Conservation (phyloP, 23 red algal species). For the Gracilariopsis chorda region DNA sequence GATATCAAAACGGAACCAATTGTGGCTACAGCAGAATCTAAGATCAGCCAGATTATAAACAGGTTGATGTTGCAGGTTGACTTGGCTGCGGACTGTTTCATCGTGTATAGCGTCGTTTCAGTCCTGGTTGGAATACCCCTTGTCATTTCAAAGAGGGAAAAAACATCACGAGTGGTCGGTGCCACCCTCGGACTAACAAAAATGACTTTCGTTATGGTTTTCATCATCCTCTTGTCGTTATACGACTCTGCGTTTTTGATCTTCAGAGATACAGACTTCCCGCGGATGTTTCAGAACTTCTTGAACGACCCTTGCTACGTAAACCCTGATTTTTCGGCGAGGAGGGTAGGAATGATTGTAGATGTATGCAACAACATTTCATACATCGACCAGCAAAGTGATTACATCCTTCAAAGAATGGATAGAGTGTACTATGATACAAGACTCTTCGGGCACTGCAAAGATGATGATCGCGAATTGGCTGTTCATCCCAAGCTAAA, state of each 20-base stretch:
- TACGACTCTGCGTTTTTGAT: constrained; percentile 43
- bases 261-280: constrained; percentile 43
- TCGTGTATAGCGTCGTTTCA: constrained; percentile 33
- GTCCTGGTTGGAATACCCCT: constrained; percentile 44
- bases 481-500: constrained; percentile 28
- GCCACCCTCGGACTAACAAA: constrained; percentile 60
- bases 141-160: constrained; percentile 44
- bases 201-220: constrained; percentile 43
- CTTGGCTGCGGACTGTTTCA: constrained; percentile 40
- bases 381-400: constrained; percentile 23
- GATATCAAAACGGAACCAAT: constrained; percentile 23
- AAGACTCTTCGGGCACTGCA: constrained; percentile 54
- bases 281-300: constrained; percentile 51
- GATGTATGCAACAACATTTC: constrained; percentile 60
- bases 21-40: constrained; percentile 3
- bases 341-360: constrained; percentile 22
- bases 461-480: constrained; percentile 1
- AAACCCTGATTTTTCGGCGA: constrained; percentile 27
- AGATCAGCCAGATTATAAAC: background rate
- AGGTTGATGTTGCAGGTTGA: constrained; percentile 26
- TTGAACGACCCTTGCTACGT: constrained; percentile 62
- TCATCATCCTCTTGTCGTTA: constrained; percentile 31
- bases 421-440: constrained; percentile 62
- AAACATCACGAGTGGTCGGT: constrained; percentile 22
- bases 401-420: constrained; percentile 22